phyloP scores from a whole-genome alignment of 2,329 filamentous ascomycete species.

The Chrysosporium keratinophilum region DNA sequence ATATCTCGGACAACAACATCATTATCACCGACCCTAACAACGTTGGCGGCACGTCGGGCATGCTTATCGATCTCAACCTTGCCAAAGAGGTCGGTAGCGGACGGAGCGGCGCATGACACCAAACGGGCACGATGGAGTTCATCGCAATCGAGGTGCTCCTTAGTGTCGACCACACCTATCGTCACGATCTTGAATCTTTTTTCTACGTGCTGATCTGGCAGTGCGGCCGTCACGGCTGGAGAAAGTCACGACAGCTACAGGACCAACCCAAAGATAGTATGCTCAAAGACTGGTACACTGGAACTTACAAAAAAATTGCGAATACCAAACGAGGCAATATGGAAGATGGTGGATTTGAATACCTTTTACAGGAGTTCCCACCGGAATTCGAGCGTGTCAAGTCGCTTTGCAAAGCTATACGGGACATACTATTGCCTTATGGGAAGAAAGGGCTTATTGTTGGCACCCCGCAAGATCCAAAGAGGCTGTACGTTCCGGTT shows the following conservation, averaged over 20 bases:
- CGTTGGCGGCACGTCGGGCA: conserved; percentile 18
- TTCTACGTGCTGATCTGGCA: conserved; percentile 26
- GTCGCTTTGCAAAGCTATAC: conserved; percentile 19
- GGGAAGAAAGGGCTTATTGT: conserved; percentile 8
- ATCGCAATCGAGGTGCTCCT: conserved; percentile 30
- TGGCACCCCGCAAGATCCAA: conserved; percentile 15
- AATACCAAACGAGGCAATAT: conserved; percentile 18
- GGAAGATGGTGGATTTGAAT: conserved; percentile 19
- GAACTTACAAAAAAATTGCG: conserved; percentile 21
- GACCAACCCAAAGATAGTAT: conserved; percentile 3
- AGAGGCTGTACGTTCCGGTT: conserved; percentile 17
- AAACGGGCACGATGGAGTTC: conserved; percentile 22
- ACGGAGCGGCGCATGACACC: conserved; percentile 10
- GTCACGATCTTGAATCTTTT: conserved; percentile 27
- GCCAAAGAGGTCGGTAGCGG: conserved; percentile 21
- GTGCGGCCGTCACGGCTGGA: conserved; percentile 6
- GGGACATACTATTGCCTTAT: conserved; percentile 16
- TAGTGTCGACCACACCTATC: conserved; percentile 25
- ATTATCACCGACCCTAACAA: conserved; percentile 26
- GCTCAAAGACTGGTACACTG: conserved; percentile 22
- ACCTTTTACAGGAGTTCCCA: conserved; percentile 21
- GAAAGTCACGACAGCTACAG: background rate
- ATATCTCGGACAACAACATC: conserved; percentile 33
- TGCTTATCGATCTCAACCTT: conserved; percentile 30
- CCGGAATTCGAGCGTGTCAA: conserved; percentile 21